These are phyloP conservation scores for Tulasnella sp. DNA, from an alignment of 768 basidiomycete genomes.

Conservation along the genomic window DNA sequence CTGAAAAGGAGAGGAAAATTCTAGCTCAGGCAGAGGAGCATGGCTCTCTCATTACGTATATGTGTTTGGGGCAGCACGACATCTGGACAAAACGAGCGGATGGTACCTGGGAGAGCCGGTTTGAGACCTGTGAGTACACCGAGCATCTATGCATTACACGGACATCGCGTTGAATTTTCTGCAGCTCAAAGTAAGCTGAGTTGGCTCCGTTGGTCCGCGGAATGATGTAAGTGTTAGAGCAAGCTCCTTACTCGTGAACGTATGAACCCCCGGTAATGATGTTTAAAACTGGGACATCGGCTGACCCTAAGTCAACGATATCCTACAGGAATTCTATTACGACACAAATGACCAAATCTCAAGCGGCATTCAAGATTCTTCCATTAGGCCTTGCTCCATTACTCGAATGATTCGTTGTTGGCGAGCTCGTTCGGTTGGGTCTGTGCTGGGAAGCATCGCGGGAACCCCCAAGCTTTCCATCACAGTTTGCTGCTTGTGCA, in stretches of 20 bases:
- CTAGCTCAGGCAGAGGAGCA: neutral
- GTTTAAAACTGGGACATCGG: neutral
- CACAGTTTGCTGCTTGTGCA: slow-evolving; percentile 67
- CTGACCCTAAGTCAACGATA: neutral
- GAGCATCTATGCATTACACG: neutral
- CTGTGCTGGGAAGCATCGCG: slow-evolving; percentile 65
- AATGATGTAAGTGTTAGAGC: neutral
- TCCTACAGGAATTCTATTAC: neutral
- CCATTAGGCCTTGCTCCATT: slow-evolving; percentile 30
- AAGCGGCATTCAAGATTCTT: neutral
- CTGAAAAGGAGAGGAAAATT: neutral
- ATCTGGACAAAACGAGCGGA: neutral
- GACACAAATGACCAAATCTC: neutral
- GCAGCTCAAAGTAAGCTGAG: neutral
- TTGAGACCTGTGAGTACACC: neutral
- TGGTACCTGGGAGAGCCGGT: neutral
- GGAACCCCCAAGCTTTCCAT: slow-evolving; percentile 67
- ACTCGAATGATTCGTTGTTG: slow-evolving; percentile 75
- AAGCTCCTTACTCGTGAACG: neutral
- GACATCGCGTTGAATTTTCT: neutral
- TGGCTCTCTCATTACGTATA: neutral
- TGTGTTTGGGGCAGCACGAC: neutral
- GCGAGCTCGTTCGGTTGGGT: slow-evolving; percentile 59
- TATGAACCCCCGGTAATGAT: neutral
- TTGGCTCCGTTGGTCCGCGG: neutral